These are phyloP conservation scores for Rhizopus stolonifer DNA, from an alignment of 371 early-diverging fungal species.

Conservation along the genomic window DNA sequence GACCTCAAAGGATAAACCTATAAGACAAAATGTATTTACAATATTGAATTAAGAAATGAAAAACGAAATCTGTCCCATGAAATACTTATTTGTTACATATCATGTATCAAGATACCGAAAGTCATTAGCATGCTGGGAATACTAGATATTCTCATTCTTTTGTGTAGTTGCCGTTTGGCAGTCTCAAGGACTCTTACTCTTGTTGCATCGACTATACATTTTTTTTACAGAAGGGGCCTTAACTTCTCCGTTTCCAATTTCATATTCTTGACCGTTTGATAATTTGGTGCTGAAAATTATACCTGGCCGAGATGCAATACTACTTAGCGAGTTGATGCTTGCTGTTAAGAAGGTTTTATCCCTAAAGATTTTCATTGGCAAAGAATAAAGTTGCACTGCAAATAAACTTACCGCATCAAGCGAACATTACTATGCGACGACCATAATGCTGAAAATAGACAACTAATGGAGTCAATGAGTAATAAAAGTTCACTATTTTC, in stretches of 20 bases:
- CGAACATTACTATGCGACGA: background rate
- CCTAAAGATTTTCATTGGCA: conserved; percentile 2
- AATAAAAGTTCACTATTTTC: conserved; percentile 4
- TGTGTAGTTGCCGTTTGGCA: background rate
- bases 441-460: conserved; percentile 2
- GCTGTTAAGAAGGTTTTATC: background rate
- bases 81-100: background rate
- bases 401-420: background rate
- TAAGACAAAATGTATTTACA: background rate
- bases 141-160: conserved; percentile 1
- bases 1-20: background rate
- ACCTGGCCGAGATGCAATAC: background rate
- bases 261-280: background rate
- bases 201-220: background rate
- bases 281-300: background rate
- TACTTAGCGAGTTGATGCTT: background rate
- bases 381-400: conserved; percentile 3
- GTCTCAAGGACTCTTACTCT: background rate
- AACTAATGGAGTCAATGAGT: background rate
- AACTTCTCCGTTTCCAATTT: background rate
- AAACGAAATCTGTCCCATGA: background rate
- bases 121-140: background rate
- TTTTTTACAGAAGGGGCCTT: background rate
- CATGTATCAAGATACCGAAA: background rate
- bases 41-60: background rate